Percentiles rank a stretch among this genome's conserved stretches.
Conservation (phyloP, 2,329 filamentous ascomycete genomes). For the Aspergillus oerlinghausenensis region DNA sequence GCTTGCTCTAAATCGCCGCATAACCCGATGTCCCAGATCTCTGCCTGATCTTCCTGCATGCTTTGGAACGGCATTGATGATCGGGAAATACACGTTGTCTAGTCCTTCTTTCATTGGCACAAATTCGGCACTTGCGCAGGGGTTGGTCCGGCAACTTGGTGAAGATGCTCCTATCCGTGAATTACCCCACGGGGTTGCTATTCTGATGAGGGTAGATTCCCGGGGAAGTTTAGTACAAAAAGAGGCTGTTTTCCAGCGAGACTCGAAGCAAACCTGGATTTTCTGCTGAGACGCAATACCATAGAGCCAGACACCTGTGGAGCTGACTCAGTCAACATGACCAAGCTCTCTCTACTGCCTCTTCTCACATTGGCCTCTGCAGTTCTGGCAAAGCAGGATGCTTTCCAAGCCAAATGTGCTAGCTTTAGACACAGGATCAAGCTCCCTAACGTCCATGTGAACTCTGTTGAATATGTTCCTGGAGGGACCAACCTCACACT, state of each 20-base stretch:
- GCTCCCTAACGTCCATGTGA: slow-evolving; percentile 27
- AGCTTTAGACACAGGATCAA: slow-evolving; percentile 22
- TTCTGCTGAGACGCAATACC: neutral
- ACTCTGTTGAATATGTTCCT: slow-evolving; percentile 31
- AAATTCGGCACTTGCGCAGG: neutral
- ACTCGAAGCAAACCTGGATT: neutral
- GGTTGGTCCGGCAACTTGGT: neutral
- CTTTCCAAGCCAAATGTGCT: slow-evolving; percentile 22
- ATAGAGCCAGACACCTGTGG: neutral
- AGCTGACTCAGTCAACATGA: slow-evolving; percentile 5
- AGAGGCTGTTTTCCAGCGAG: neutral
- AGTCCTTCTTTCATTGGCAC: neutral
- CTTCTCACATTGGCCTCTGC: slow-evolving; percentile 18
- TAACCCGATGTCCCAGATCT: neutral
- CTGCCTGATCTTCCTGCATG: neutral
- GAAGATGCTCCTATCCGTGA: neutral
- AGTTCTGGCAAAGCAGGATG: slow-evolving; percentile 19
- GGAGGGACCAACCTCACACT: slow-evolving; percentile 37
- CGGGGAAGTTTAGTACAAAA: neutral
- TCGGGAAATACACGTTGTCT: neutral
- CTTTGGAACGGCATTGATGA: neutral
- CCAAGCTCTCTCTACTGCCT: slow-evolving; percentile 9
- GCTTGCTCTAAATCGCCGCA: neutral
- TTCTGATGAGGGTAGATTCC: neutral
- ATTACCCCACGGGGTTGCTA: neutral